These are phyloP conservation scores for Porphyrellus cyaneotinctus DNA, from an alignment of 768 basidiomycete genomes.

Conservation along the genomic window DNA sequence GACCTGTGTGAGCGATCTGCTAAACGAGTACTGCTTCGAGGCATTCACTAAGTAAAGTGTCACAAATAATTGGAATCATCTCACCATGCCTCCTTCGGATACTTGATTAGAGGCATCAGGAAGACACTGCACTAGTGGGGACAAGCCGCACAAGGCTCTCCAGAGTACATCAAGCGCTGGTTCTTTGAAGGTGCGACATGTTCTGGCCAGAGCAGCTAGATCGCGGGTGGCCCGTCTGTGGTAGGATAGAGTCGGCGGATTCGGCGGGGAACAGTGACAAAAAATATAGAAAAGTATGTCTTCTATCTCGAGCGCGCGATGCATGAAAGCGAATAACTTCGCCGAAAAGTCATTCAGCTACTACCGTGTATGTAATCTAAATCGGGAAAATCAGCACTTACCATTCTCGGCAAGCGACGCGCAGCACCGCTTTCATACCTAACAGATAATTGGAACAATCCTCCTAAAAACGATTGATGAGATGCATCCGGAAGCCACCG, in stretches of 20 bases:
- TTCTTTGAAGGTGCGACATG: neutral
- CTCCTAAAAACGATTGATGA: neutral
- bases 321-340: too few species aligned
- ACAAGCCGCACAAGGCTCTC: neutral
- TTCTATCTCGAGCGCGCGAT: neutral
- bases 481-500: neutral
- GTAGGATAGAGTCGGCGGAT: too few species aligned
- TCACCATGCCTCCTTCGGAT: neutral
- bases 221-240: neutral
- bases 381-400: too few species aligned
- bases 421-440: too few species aligned
- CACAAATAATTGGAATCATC: neutral
- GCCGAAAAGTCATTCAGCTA: too few species aligned
- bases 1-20: neutral
- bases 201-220: neutral
- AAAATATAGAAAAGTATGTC: neutral
- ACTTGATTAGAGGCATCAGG: neutral
- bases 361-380: too few species aligned
- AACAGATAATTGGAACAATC: neutral
- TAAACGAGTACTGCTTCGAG: neutral
- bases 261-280: too few species aligned
- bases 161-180: neutral
- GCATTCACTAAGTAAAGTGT: neutral
- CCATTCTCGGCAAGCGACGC: too few species aligned
- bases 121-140: neutral